Base-by-base conservation (phyloP, 2,329 filamentous ascomycete genomes). In the Didymosphaeria variabile region DNA sequence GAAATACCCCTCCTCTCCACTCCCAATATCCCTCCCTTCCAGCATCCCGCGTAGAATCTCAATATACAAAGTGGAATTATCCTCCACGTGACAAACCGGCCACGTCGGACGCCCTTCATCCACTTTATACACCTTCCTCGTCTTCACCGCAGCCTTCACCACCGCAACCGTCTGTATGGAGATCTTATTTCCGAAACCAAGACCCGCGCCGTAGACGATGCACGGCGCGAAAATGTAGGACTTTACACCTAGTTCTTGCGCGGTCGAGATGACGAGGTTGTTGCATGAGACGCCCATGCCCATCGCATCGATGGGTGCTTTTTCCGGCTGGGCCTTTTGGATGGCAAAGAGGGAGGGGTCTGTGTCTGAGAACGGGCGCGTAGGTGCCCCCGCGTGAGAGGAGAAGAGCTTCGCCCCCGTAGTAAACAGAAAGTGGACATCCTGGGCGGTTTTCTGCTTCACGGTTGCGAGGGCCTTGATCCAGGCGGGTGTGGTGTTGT, bases 141-240 rank as follows among this genome's bases (percentile, higher is more conserved):
- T 21, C 2, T 71, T 75, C 50, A 78, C 79, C 0, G 83, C 84
- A 0, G 83, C 82, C 26, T 73, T 73, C 2, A 86, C 80, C 17
- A 86, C 78, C 1, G 79, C 82, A 0, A 81, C 80, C 0, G 81
- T 84, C 65, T 86, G 84, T 51, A 84, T 85, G 1, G 84, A 85
- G 44, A 83, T 83, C 1, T 58, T 62, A 62, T 86, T 85, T 1
- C 83, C 83, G 58, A 85, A 85, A 0, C 84, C 83, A 59, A 81
- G 77, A 3, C 83, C 81, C 57, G 79, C 72, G 7, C 84, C 84
- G 49, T 72, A 86, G 15, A 87, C 85, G 31, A 86, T 81, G 64
- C 84, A 86, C 0, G 84, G 85, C 0, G 73, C 74, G 67, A 86
- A 86, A n/a, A 86, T 80, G 63, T 86, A 86, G 59, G 78, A 81